A percentile compares a stretch with the other conserved stretches of the same genome.
Conservation (phyloP, 345 rosid genomes). For the Microthlaspi erraticum region DNA sequence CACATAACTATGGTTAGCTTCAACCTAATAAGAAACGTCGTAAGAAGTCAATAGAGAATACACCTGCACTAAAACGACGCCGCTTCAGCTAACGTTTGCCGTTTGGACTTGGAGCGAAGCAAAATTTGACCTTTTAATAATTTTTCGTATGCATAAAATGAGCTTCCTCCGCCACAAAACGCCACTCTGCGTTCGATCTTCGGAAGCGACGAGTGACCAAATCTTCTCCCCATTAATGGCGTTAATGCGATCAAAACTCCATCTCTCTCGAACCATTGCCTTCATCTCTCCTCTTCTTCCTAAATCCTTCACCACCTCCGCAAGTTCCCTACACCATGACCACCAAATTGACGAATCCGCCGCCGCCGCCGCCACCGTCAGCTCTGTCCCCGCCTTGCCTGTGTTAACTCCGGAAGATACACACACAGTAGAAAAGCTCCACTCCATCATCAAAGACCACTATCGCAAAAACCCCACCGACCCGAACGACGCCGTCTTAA, state of each 20-base stretch:
- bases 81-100: neutral
- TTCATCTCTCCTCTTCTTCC: constrained; percentile 28
- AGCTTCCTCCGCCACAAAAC: neutral
- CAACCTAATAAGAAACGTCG: too few relatives aligned
- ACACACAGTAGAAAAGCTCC: constrained; percentile 55
- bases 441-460: constrained; percentile 77
- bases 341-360: constrained; percentile 39
- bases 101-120: constrained; percentile 14
- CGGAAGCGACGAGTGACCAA: neutral
- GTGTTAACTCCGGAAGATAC: constrained; percentile 57
- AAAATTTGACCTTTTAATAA: constrained; percentile 24
- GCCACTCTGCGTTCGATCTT: neutral
- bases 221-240: constrained; percentile 45
- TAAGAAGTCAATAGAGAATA: neutral
- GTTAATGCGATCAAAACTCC: constrained; percentile 43
- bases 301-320: constrained; percentile 36
- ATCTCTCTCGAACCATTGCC: constrained; percentile 37
- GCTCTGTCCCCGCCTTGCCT: constrained; percentile 9
- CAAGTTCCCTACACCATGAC: constrained; percentile 28
- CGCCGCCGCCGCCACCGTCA: constrained; percentile 25
- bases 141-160: neutral
- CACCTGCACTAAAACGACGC: neutral
- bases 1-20: neutral
- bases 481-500: constrained; percentile 47
- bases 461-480: constrained; percentile 70